phyloP scores from a whole-genome alignment of 805 yeast species.

The Wickerhamiella lipophila region DNA sequence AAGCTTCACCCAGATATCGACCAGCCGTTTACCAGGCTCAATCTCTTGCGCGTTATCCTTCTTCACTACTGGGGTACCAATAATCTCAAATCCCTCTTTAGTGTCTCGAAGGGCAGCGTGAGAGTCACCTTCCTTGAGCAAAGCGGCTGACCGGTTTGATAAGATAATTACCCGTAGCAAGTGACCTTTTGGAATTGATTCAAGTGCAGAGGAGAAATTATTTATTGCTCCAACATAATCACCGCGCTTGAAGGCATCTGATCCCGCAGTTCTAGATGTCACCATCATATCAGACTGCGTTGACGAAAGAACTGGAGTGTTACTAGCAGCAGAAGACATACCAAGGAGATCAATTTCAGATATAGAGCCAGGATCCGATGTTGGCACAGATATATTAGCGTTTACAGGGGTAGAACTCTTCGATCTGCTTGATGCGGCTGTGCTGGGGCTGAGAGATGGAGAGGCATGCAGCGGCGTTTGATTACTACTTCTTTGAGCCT shows the following conservation, averaged over 20 bases:
- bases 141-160: slow-evolving; percentile 64
- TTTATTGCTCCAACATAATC: slow-evolving; percentile 58
- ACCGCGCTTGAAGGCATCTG: slow-evolving; percentile 61
- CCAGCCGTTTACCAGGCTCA: slow-evolving; percentile 43
- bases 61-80: slow-evolving; percentile 28
- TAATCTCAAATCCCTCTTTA: slow-evolving; percentile 36
- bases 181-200: slow-evolving; percentile 50
- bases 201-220: slow-evolving; percentile 45
- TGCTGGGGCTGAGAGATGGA: background rate
- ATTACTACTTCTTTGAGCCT: slow-evolving; percentile 10
- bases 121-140: slow-evolving; percentile 58
- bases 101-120: slow-evolving; percentile 38
- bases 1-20: slow-evolving; percentile 64
- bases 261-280: slow-evolving; percentile 35
- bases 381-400: background rate
- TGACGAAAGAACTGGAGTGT: slow-evolving; percentile 19
- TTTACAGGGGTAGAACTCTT: background rate
- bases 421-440: background rate
- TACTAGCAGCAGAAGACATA: slow-evolving; percentile 13
- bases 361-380: background rate
- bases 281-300: slow-evolving; percentile 25
- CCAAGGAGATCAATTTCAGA: slow-evolving; percentile 17
- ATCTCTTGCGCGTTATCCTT: slow-evolving; percentile 29
- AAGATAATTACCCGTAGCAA: slow-evolving; percentile 50
- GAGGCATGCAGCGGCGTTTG: background rate